Evolutionary conservation across 2,329 filamentous ascomycete species (phyloP).

Genomic region (Apiospora malaysiana): DNA sequence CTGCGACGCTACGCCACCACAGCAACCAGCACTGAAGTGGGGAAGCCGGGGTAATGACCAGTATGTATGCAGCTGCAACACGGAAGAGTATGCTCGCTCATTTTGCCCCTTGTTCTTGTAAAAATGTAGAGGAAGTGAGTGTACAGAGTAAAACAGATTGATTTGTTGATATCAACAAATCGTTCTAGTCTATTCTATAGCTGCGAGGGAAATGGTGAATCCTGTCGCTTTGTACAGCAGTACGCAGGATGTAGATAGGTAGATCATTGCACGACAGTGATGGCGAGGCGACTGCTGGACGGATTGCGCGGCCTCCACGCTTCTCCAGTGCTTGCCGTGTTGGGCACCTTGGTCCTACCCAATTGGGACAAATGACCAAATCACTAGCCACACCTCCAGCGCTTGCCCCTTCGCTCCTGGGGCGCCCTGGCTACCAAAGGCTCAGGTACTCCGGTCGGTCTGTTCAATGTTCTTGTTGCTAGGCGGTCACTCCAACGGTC

Average conservation of each 20-base stretch:
- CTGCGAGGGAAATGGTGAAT: too few relatives aligned
- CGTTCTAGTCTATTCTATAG: too few relatives aligned
- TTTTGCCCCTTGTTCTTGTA: not conserved
- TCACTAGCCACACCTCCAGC: slow-evolving; percentile 11
- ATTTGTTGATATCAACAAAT: too few relatives aligned
- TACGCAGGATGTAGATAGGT: too few relatives aligned
- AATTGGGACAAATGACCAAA: not conserved
- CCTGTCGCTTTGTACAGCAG: too few relatives aligned
- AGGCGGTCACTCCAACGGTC: not conserved
- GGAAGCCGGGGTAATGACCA: not conserved
- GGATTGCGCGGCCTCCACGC: slow-evolving; percentile 11
- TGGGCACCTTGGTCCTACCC: not conserved
- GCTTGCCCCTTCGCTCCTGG: too few relatives aligned
- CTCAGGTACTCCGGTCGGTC: not conserved
- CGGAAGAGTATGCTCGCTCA: too few relatives aligned
- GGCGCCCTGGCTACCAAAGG: not conserved
- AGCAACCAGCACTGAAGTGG: slow-evolving; percentile 3
- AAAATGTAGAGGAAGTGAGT: too few relatives aligned
- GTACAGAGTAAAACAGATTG: too few relatives aligned
- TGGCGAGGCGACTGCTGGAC: too few relatives aligned
- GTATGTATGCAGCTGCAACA: not conserved
- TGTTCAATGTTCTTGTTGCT: not conserved
- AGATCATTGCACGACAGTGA: too few relatives aligned
- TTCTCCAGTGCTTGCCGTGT: not conserved
- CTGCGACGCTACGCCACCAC: slow-evolving; percentile 8